Base-by-base conservation (phyloP, 1,139 yeast species). In the Lodderomyces margitis region DNA sequence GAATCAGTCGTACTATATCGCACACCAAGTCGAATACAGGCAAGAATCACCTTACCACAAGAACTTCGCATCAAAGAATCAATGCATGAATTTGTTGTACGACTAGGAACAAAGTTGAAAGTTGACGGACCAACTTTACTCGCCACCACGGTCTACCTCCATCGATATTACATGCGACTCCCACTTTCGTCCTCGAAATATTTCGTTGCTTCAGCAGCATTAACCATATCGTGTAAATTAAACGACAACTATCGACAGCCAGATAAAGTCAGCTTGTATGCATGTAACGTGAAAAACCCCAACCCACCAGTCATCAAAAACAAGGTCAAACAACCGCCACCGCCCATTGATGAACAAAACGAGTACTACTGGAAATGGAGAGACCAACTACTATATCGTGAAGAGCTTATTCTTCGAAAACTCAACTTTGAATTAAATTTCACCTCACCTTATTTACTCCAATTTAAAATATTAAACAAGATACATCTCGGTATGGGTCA, bases 291-390 rank as follows among this genome's bases (percentile, higher is more conserved):
- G 33, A 67, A 67, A 47, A 64, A 62, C 45, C 48, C 51, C 2
- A 43, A 48, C 33, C 70, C 70, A 1, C 51, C 58, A 12, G 10
- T 35, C 2, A 35, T 35, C 14, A 35, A 24, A 14, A 5, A 24
- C 19, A 23, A 24, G 6, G 24, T 32, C 6, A 32, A 28, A 21
- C 17, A 12, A 17, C 36, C 33, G 15, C 40, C 40, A 16, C 40
- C 40, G 11, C 50, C 55, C 2, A 58, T 71, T 4, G 74, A 69
- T 43, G 74, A 70, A 45, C 74, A 69, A 34, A 66, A 67, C 45
- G 67, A 65, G 35, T 48, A 62, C 39, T 72, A 68, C 49, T 72
- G 78, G 77, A 60, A 62, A 39, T 72, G 77, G 77, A 50, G 75
- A 32, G 77, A 72, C 52, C 77, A 72, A 52, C 51, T 72, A 4